Evolutionary conservation across 2,329 filamentous ascomycete genomes (phyloP).

Genomic region (Grosmannia penicillata): DNA sequence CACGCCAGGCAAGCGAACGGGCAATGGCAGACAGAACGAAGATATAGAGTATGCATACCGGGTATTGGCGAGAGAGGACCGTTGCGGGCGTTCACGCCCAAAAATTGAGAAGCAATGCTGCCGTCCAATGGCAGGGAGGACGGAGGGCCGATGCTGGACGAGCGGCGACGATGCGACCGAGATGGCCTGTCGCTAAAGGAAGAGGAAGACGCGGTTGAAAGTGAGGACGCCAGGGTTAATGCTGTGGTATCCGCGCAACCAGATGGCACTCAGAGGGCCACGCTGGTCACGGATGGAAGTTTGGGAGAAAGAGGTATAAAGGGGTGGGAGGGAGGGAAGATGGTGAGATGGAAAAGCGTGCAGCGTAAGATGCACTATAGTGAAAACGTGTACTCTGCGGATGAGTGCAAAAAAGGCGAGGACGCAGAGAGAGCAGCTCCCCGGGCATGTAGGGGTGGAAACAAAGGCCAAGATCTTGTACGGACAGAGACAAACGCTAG

Average conservation of each 20-base stretch:
- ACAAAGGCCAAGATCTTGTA: slow-evolving; percentile 7
- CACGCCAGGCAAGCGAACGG: not conserved
- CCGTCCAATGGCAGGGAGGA: slow-evolving; percentile 19
- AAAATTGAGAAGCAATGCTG: slow-evolving; percentile 17
- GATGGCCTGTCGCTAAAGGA: slow-evolving; percentile 34
- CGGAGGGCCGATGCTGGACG: slow-evolving; percentile 10
- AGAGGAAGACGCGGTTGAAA: slow-evolving; percentile 35
- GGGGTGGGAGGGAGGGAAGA: not conserved
- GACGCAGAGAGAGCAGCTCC: slow-evolving; percentile 2
- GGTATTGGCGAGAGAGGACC: slow-evolving; percentile 37
- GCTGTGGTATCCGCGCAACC: slow-evolving; percentile 12
- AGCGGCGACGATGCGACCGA: slow-evolving; percentile 29
- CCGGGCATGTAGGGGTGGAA: too few relatives aligned
- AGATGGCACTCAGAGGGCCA: slow-evolving; percentile 13
- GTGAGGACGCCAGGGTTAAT: slow-evolving; percentile 35
- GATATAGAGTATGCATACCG: slow-evolving; percentile 32
- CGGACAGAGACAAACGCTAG: slow-evolving; percentile 7
- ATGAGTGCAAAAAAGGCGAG: not conserved
- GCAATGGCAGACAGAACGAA: not conserved
- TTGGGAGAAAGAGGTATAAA: not conserved
- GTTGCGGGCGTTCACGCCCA: slow-evolving; percentile 24
- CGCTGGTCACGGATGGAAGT: slow-evolving; percentile 8
- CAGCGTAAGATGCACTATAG: not conserved
- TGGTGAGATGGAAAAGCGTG: not conserved
- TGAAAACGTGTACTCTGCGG: not conserved